These are phyloP conservation scores for Penicillium hesseltinei DNA, from an alignment of 2,329 filamentous ascomycete genomes.

Conservation along the genomic window DNA sequence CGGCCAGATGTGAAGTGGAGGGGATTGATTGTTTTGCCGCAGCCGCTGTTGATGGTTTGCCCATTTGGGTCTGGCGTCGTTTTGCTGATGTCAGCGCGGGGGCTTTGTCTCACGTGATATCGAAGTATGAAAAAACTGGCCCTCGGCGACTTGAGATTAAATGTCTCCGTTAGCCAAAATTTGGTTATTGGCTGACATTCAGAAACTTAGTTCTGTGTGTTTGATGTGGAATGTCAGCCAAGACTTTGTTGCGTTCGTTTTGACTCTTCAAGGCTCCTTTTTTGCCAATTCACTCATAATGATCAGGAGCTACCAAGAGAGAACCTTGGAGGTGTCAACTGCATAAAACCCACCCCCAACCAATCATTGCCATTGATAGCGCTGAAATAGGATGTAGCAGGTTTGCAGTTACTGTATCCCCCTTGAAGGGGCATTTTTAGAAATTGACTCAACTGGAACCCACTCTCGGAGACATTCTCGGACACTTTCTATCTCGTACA, in stretches of 20 bases:
- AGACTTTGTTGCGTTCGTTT: background rate
- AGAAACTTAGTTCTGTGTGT: fast-evolving
- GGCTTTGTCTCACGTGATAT: conserved; percentile 9
- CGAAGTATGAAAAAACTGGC: background rate
- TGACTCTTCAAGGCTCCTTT: background rate
- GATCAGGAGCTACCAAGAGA: background rate
- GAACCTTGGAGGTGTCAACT: background rate
- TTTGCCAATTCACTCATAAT: background rate
- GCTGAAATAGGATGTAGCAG: background rate
- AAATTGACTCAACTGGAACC: background rate
- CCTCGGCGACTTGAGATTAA: background rate
- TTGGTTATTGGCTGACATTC: background rate
- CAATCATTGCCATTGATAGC: background rate
- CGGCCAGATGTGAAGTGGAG: conserved; percentile 17
- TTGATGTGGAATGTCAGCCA: no score
- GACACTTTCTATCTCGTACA: conserved; percentile 13
- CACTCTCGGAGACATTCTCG: conserved; percentile 23
- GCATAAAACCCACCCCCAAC: background rate
- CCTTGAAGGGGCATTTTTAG: background rate
- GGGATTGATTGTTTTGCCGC: conserved; percentile 31
- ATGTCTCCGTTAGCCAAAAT: background rate
- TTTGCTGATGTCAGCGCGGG: conserved; percentile 16
- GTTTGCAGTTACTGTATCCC: background rate
- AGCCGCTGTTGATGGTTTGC: conserved; percentile 38
- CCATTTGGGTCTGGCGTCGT: conserved; percentile 27